Base-by-base conservation (phyloP, 176 grass and related monocot genomes). In the Aegilops umbellulata region DNA sequence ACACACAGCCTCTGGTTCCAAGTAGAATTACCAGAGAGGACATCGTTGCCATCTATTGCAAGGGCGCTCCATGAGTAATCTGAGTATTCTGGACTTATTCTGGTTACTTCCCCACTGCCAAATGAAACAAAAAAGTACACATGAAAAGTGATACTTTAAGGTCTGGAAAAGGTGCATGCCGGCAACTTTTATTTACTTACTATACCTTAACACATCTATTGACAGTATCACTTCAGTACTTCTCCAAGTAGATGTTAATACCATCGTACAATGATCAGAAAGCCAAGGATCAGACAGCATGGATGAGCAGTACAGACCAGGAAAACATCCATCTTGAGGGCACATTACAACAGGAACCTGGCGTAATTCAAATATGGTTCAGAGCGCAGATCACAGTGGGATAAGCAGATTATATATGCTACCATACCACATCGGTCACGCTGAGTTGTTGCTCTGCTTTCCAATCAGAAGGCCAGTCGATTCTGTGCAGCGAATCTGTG, bases 301-400 rank as follows among this genome's bases (percentile, higher is more conserved):
- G 69, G 86, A 86, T 42, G 84, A 91, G 78, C 88, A 91, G 69
- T 98, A 98, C 32, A 98, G 88, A 30, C 92, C 97, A 65, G 97
- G 94, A 74, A 98, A 98, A 46, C 84, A 88, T 23, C 85, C 82
- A 44, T 90, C 82, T 53, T 91, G 87, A 86, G 92, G 94, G 38
- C 80, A 94, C 94, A 91, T 91, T 39, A 98, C 92, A 85, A 94
- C 60, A 63, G 89, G 90, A 67, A 98, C 90, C 96, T 98, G 65
- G 20, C 5, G 25, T 17, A 80, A 15, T 60, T 79, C 60, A 80
- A 16, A 60, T n/a, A 58, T 23, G 35, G 46, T 38, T 44, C 29
- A 58, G 13, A 68, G 42, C 23, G 6, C 74, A 86, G 19, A 71
- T 29, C 23, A 44, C 4, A 20, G 19, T 4, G 4, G 34, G 65